Conservation (phyloP, 768 basidiomycete genomes). For the Dendrothele bispora region DNA sequence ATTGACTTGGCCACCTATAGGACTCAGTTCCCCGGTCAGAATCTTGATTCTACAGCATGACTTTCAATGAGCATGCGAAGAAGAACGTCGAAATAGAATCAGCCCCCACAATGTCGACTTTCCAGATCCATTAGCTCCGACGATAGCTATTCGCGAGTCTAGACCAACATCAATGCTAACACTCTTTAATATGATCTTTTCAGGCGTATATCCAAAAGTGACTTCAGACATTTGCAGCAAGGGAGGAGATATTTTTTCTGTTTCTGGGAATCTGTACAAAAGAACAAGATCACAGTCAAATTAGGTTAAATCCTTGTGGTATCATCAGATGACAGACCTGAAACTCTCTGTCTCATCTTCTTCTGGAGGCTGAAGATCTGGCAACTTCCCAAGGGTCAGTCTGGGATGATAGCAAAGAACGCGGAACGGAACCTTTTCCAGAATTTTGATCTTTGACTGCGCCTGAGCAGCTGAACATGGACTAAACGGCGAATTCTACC, state of each 20-base stretch:
- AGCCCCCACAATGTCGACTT: slow-evolving; percentile 85
- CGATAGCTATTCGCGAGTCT: slow-evolving; percentile 94
- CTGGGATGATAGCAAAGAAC: background rate
- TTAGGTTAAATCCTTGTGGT: no score
- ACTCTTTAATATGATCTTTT: slow-evolving; percentile 72
- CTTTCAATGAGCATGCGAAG: slow-evolving; percentile 10
- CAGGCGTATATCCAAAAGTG: slow-evolving; percentile 81
- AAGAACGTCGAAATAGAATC: background rate
- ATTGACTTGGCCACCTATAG: slow-evolving; percentile 75
- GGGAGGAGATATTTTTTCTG: slow-evolving; percentile 97
- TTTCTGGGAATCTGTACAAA: slow-evolving; percentile 76
- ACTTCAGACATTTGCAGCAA: slow-evolving; percentile 90
- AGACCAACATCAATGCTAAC: slow-evolving; percentile 90
- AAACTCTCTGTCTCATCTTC: slow-evolving; percentile 91
- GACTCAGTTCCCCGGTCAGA: slow-evolving; percentile 79
- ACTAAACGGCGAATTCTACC: background rate
- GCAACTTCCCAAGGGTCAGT: slow-evolving; percentile 52
- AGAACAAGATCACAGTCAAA: background rate
- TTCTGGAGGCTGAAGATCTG: slow-evolving; percentile 91
- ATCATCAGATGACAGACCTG: slow-evolving; percentile 59
- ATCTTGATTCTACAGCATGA: slow-evolving; percentile 96
- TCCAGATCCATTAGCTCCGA: slow-evolving; percentile 94
- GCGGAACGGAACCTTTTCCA: slow-evolving; percentile 59
- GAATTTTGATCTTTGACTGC: slow-evolving; percentile 69
- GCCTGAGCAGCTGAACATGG: slow-evolving; percentile 80